Percentiles rank a stretch among this genome's conserved stretches.
Evolutionary conservation across 768 basidiomycete species (phyloP).

Genomic region (Sistotremastrum suecicum): DNA sequence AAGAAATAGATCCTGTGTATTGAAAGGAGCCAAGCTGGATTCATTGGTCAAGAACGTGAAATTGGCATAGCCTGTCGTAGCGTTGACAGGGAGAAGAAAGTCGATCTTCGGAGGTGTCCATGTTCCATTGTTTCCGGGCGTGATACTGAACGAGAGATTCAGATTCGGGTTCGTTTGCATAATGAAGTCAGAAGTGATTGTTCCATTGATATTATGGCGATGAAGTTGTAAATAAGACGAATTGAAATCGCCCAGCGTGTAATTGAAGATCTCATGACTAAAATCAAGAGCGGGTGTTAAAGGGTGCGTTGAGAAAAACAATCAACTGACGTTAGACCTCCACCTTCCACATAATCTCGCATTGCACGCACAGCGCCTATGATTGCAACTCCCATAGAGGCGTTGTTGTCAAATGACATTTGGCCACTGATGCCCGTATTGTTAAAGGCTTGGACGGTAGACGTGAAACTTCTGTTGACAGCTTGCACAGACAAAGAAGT

Average conservation of each 20-base stretch:
- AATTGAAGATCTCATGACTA: slow-evolving; percentile 28
- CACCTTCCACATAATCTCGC: slow-evolving; percentile 29
- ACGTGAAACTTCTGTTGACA: slow-evolving; percentile 12
- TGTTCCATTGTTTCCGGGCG: slow-evolving; percentile 18
- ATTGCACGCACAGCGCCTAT: slow-evolving; percentile 29
- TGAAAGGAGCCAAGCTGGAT: slow-evolving; percentile 21
- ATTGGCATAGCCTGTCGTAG: slow-evolving; percentile 11
- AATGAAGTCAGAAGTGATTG: slow-evolving; percentile 17
- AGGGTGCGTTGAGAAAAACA: not conserved
- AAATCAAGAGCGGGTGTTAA: slow-evolving; percentile 1
- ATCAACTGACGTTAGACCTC: slow-evolving; percentile 17
- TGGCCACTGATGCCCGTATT: slow-evolving; percentile 26
- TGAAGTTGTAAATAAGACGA: slow-evolving; percentile 23
- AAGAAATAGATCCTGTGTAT: slow-evolving; percentile 20
- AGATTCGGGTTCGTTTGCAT: slow-evolving; percentile 20
- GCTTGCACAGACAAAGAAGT: slow-evolving; percentile 11
- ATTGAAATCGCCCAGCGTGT: slow-evolving; percentile 22
- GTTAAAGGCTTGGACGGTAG: slow-evolving; percentile 12
- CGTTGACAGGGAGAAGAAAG: slow-evolving; percentile 16
- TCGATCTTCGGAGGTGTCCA: slow-evolving; percentile 22
- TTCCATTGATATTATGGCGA: slow-evolving; percentile 26
- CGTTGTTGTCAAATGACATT: slow-evolving; percentile 19
- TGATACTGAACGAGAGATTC: slow-evolving; percentile 19
- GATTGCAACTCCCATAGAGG: slow-evolving; percentile 26
- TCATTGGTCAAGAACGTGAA: slow-evolving; percentile 25